Percentiles rank a stretch among this genome's conserved stretches.
Conservation (phyloP, 176 grass and related monocot genomes). For the Avena insularis region DNA sequence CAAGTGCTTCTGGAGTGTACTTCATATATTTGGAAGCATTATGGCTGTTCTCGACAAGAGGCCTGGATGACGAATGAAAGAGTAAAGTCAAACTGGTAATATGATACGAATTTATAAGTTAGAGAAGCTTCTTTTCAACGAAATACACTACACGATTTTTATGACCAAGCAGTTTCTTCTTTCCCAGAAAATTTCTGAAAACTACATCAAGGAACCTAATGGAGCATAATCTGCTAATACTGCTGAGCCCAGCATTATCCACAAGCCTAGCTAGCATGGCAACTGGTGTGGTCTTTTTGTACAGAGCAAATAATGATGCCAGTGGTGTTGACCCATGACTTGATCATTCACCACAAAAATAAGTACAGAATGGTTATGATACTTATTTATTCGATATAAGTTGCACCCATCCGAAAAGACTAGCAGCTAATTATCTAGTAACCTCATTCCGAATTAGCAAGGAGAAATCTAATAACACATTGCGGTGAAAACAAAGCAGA, state of each 20-base stretch:
- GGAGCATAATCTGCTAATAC: neutral
- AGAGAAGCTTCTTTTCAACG: neutral
- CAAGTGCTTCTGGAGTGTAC: conserved; percentile 58
- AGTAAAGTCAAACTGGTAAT: neutral
- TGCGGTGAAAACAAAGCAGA: neutral
- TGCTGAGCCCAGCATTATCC: neutral
- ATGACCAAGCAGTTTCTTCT: neutral
- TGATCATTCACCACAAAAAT: conserved; percentile 13
- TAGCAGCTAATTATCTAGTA: neutral
- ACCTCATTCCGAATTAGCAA: neutral
- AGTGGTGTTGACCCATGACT: neutral
- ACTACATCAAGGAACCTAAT: neutral
- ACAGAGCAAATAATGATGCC: neutral
- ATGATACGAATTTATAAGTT: neutral
- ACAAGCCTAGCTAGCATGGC: neutral
- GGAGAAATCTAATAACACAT: neutral
- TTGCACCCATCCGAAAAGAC: conserved; percentile 4
- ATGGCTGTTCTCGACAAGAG: conserved; percentile 53
- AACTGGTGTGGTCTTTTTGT: neutral
- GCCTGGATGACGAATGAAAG: conserved; percentile 39
- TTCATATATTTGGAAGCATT: conserved; percentile 55
- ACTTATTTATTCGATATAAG: conserved; percentile 8
- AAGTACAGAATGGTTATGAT: neutral
- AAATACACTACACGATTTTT: neutral
- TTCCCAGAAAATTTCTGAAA: neutral